These are phyloP conservation scores for Alternaria rosae DNA, from an alignment of 2,329 filamentous ascomycete species.

Conservation along the genomic window DNA sequence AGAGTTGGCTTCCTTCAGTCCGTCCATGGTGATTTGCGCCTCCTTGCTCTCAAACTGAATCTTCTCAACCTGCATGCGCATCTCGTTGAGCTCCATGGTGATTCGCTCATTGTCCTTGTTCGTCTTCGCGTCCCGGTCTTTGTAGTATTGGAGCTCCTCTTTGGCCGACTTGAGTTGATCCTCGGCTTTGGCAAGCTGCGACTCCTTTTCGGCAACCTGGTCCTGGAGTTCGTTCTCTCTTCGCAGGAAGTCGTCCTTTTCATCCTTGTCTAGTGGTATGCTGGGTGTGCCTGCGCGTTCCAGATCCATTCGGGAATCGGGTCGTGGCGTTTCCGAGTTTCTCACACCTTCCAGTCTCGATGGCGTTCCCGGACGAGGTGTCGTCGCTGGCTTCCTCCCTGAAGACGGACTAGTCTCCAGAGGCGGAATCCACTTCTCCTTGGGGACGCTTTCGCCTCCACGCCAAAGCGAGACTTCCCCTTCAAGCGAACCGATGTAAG, in stretches of 20 bases:
- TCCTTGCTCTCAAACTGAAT: slow-evolving; percentile 96
- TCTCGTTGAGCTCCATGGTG: slow-evolving; percentile 84
- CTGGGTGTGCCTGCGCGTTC: slow-evolving; percentile 89
- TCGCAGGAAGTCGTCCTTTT: slow-evolving; percentile 92
- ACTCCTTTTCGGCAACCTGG: slow-evolving; percentile 92
- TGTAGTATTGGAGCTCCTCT: slow-evolving; percentile 84
- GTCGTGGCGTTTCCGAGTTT: slow-evolving; percentile 54
- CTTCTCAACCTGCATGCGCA: slow-evolving; percentile 96
- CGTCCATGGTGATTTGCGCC: slow-evolving; percentile 96
- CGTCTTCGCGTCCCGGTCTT: slow-evolving; percentile 82
- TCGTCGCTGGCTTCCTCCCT: slow-evolving; percentile 57
- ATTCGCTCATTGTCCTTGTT: slow-evolving; percentile 91
- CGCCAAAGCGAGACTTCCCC: slow-evolving; percentile 88
- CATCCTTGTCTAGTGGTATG: slow-evolving; percentile 90
- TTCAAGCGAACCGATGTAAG: slow-evolving; percentile 83
- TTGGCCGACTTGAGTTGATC: slow-evolving; percentile 82
- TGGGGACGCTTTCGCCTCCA: slow-evolving; percentile 84
- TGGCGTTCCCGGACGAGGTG: slow-evolving; percentile 66
- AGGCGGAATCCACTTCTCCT: slow-evolving; percentile 83
- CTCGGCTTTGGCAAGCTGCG: slow-evolving; percentile 78
- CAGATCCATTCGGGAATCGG: slow-evolving; percentile 70
- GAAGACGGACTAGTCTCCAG: slow-evolving; percentile 63
- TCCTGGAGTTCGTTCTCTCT: slow-evolving; percentile 98
- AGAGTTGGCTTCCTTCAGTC: slow-evolving; percentile 91
- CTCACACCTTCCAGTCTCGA: slow-evolving; percentile 61